These are phyloP conservation scores for Firmiana major DNA, from an alignment of 345 rosid genomes.

Conservation along the genomic window DNA sequence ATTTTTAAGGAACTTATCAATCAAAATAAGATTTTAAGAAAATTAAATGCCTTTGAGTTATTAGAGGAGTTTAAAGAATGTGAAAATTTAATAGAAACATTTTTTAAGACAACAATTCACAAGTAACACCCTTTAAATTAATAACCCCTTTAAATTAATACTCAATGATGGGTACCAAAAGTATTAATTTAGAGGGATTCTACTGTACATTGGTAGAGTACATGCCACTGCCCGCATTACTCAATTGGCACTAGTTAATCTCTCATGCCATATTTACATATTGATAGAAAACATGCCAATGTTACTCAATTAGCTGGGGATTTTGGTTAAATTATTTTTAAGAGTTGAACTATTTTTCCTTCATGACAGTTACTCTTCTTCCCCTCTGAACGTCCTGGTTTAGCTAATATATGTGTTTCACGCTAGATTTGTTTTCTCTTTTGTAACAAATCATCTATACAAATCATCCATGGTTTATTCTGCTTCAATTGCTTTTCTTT, in stretches of 20 bases:
- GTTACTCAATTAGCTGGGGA: background rate
- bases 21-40: too few relatives aligned
- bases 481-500: background rate
- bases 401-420: background rate
- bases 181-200: too few relatives aligned
- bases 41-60: too few relatives aligned
- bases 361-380: background rate
- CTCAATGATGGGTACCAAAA: too few relatives aligned
- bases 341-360: background rate
- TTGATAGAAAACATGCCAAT: background rate
- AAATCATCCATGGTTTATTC: background rate
- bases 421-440: background rate
- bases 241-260: slow-evolving; percentile 56
- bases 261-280: slow-evolving; percentile 7
- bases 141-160: too few relatives aligned
- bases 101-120: too few relatives aligned
- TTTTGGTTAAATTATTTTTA: background rate
- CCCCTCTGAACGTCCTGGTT: background rate
- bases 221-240: too few relatives aligned
- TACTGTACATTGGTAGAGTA: too few relatives aligned
- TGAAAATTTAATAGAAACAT: too few relatives aligned
- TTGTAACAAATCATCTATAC: background rate
- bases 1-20: too few relatives aligned
- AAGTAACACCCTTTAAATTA: too few relatives aligned
- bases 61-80: too few relatives aligned